phyloP scores from a whole-genome alignment of 371 early-diverging fungal genomes.

The Saksenaea vasiformis region DNA sequence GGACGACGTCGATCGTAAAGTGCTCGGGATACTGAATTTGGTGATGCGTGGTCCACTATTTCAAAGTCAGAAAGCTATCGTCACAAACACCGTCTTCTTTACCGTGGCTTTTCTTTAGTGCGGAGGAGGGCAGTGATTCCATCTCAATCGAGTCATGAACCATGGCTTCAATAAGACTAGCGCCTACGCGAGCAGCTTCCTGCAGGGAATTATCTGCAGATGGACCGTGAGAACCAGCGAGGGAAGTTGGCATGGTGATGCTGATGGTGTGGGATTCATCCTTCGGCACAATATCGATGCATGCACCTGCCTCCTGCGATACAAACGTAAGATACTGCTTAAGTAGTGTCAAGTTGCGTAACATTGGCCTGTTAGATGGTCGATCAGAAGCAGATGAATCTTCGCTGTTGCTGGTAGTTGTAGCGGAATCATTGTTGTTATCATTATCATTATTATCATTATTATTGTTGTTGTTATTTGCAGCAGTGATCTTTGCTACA shows the following conservation, averaged over 20 bases:
- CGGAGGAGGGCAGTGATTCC: neutral
- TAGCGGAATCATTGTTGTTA: no score
- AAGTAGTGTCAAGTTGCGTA: slow-evolving; percentile 31
- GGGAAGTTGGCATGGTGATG: slow-evolving; percentile 5
- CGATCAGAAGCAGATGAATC: neutral
- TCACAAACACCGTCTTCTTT: slow-evolving; percentile 7
- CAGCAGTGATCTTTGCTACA: neutral
- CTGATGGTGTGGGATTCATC: slow-evolving; percentile 6
- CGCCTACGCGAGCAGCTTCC: slow-evolving; percentile 17
- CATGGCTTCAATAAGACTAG: slow-evolving; percentile 32
- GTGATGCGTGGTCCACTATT: neutral
- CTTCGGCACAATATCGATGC: slow-evolving; percentile 12
- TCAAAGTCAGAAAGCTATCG: neutral
- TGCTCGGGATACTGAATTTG: neutral
- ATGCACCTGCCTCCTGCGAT: slow-evolving; percentile 22
- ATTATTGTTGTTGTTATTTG: slow-evolving; percentile 8
- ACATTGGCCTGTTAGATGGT: slow-evolving; percentile 3
- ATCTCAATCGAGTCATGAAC: slow-evolving; percentile 20
- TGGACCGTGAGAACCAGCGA: slow-evolving; percentile 1
- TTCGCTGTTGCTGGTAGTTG: slow-evolving; percentile 12
- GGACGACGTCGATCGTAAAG: slow-evolving; percentile 15
- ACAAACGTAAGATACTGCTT: slow-evolving; percentile 43
- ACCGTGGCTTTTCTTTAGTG: neutral
- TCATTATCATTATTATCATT: slow-evolving; percentile 14
- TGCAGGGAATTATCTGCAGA: neutral